Conservation (phyloP, 2,329 filamentous ascomycete species). For the Emydomyces testavorans region DNA sequence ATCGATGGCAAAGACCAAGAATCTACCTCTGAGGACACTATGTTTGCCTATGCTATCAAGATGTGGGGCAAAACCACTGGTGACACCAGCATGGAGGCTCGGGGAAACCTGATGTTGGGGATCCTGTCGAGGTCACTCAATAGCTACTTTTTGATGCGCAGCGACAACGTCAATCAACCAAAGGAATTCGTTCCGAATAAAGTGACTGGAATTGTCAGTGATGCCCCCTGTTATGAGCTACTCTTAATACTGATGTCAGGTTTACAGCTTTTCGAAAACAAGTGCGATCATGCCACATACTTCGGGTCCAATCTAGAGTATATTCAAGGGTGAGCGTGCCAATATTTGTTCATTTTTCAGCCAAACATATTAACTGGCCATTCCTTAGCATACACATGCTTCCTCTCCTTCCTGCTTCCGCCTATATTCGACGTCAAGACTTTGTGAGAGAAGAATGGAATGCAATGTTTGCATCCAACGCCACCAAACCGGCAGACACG, state of each 20-base stretch:
- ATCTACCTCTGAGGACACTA: conserved; percentile 78
- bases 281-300: conserved; percentile 84
- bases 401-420: conserved; percentile 57
- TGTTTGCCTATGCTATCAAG: conserved; percentile 78
- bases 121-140: conserved; percentile 62
- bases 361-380: neutral
- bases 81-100: conserved; percentile 67
- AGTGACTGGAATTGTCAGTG: conserved; percentile 45
- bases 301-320: conserved; percentile 65
- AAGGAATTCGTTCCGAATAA: conserved; percentile 70
- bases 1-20: conserved; percentile 52
- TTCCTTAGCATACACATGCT: conserved; percentile 70
- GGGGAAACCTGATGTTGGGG: conserved; percentile 74
- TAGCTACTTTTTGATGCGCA: conserved; percentile 70
- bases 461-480: conserved; percentile 58
- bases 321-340: conserved; percentile 45
- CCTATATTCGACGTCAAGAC: conserved; percentile 51
- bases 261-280: conserved; percentile 71
- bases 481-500: conserved; percentile 44
- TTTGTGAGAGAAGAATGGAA: conserved; percentile 81
- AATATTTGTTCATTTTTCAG: conserved; percentile 16
- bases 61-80: conserved; percentile 78
- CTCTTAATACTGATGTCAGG: neutral
- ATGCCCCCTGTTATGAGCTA: neutral
- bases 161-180: conserved; percentile 60